Percentiles rank a stretch among this genome's conserved stretches.
phyloP scores from a whole-genome alignment of 1,139 yeast species.

The Hemisphaericaspora xylofermentans region DNA sequence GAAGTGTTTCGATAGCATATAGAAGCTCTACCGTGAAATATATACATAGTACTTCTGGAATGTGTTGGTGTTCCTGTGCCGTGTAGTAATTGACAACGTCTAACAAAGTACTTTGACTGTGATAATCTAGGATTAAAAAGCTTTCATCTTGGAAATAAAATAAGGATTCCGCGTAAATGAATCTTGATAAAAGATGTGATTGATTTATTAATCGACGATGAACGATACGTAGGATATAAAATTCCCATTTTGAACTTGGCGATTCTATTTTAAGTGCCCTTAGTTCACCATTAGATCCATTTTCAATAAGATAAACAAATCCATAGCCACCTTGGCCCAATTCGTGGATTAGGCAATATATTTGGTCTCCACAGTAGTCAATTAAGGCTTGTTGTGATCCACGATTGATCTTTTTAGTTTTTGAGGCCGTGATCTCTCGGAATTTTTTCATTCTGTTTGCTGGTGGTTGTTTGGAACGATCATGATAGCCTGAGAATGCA shows the following conservation, averaged over 20 bases:
- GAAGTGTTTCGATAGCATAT: slow-evolving; percentile 60
- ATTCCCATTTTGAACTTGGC: slow-evolving; percentile 81
- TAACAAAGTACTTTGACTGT: slow-evolving; percentile 70
- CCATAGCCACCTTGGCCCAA: slow-evolving; percentile 85
- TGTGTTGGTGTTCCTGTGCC: slow-evolving; percentile 24
- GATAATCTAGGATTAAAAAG: slow-evolving; percentile 67
- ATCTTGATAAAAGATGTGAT: neutral
- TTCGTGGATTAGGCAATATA: slow-evolving; percentile 56
- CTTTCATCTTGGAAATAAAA: slow-evolving; percentile 71
- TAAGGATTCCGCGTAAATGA: slow-evolving; percentile 51
- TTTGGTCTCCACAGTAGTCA: slow-evolving; percentile 51
- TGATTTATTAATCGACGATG: slow-evolving; percentile 31
- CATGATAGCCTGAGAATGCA: slow-evolving; percentile 31
- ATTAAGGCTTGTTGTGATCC: slow-evolving; percentile 44
- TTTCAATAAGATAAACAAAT: slow-evolving; percentile 71
- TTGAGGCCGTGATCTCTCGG: slow-evolving; percentile 31
- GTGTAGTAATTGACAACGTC: slow-evolving; percentile 62
- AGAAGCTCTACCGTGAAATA: slow-evolving; percentile 65
- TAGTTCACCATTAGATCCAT: slow-evolving; percentile 49
- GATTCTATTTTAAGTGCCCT: slow-evolving; percentile 74
- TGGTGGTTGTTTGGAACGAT: slow-evolving; percentile 13
- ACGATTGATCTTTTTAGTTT: slow-evolving; percentile 32
- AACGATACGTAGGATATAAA: slow-evolving; percentile 62
- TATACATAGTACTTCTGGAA: slow-evolving; percentile 65
- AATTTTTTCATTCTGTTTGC: slow-evolving; percentile 27